Evolutionary conservation across 129 eudicot genomes (phyloP), one percentile per base, ranked within the genome.

Genomic region (Artemisia argyi): DNA sequence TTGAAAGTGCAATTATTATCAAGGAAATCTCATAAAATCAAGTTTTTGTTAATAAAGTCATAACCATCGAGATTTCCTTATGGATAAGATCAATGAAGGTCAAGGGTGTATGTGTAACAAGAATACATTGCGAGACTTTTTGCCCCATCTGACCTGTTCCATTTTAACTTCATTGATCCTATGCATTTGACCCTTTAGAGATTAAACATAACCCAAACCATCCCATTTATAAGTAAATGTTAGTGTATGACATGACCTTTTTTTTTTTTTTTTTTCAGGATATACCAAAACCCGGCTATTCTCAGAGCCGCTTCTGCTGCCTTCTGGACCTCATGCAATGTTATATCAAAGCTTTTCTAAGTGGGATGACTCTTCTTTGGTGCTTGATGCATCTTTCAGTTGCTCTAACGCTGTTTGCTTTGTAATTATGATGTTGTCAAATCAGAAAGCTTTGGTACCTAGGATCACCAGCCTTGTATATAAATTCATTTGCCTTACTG

Each of bases 321-420:
- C 20, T 95, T 95, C 87, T 90, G 99, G 97, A 90, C 96, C 60
- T 95, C 99, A 6, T 95, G 97, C 78, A 85, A 76, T 68, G 96
- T 95, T 61, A 86, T 95, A 77, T 90, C 99, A 20, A 95, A 88
- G 91, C 91, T 95, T 47, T 85, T 90, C 68, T 95, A 66, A 81
- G 44, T 22, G 3, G 3, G 80, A 51, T 56, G 59, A 28, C 28
- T 22, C 52, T 60, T 30, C 75, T 75, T 19, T 22, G 55, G 19
- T 19, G 77, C 63, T 26, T 75, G 72, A 64, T 69, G 68, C 49
- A 19, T 67, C 55, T 68, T 30, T 59, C 39, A 59, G 24, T 56
- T 55, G 80, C 47, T 71, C 77, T 55, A 55, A 71, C 61, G 47
- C 55, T 65, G 68, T 71, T 71, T 30, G 16, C 20, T 78, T 9